Evolutionary conservation across 2,329 filamentous ascomycete species (phyloP).

Genomic region (Curvularia sp.): DNA sequence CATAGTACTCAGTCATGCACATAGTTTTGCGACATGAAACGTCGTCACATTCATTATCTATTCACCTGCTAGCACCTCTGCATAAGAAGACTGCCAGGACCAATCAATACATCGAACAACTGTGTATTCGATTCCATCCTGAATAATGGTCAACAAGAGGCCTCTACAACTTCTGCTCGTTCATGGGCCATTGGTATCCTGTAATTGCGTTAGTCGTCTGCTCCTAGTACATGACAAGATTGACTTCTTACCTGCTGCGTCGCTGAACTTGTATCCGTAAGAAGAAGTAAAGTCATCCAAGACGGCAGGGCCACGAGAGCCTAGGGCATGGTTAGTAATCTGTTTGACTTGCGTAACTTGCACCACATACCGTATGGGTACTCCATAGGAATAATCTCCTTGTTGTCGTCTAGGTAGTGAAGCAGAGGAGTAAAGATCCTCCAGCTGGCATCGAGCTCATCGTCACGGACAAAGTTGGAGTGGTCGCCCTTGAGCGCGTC

Average conservation of each 20-base stretch:
- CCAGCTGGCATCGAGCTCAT: constrained; percentile 95
- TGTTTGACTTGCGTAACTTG: background rate
- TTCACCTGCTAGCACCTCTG: constrained; percentile 11
- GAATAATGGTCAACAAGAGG: constrained; percentile 21
- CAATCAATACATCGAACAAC: constrained; percentile 16
- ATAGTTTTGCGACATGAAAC: constrained; percentile 7
- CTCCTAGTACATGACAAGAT: constrained; percentile 16
- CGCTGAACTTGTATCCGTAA: constrained; percentile 98
- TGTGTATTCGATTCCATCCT: constrained; percentile 18
- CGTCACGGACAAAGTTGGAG: constrained; percentile 79
- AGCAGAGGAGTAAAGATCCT: constrained; percentile 97
- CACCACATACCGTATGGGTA: constrained; percentile 88
- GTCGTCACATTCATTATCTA: constrained; percentile 31
- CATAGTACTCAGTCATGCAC: background rate
- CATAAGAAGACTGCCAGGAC: constrained; percentile 4
- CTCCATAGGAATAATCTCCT: constrained; percentile 99
- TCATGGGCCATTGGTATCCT: constrained; percentile 53
- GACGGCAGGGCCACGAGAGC: constrained; percentile 93
- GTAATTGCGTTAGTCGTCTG: constrained; percentile 25
- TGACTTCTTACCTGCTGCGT: constrained; percentile 72
- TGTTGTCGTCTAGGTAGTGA: constrained; percentile 98
- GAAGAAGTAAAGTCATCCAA: constrained; percentile 98
- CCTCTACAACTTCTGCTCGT: constrained; percentile 46
- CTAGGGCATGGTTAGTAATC: constrained; percentile 58
- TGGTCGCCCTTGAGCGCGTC: constrained; percentile 98